Evolutionary conservation across 768 basidiomycete genomes (phyloP), one percentile per base, ranked within the genome.

Genomic region (Sporobolomyces phaffii): DNA sequence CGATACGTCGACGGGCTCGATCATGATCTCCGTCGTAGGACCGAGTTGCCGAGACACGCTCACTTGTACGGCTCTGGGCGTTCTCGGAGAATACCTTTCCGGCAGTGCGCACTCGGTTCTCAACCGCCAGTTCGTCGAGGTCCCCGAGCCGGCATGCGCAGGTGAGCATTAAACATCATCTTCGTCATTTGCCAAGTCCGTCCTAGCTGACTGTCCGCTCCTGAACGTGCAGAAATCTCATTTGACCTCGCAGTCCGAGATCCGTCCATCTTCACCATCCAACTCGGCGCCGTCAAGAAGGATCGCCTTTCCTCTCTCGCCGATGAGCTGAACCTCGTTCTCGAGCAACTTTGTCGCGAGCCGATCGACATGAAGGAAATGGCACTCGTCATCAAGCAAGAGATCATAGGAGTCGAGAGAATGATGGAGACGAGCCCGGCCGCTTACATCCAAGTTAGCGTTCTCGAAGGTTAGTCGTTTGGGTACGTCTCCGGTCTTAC

Each of bases 331-430:
- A 83, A 82, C 70, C 79, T 78, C 1, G 89, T 87, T 73, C 79
- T 99, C 49, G 76, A 81, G 69, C 83, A 84, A 40, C 87, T 97
- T 59, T 83, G 82, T 17, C 73, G 81, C 20, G 83, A 86, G 57
- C 91, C 89, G 6, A 80, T 98, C 50, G 90, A 98, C 77, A 90
- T 94, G 87, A 81, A 85, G 33, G 81, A 92, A 18, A 94, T 99
- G 86, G 77, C 78, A 20, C 86, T 89, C 84, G 81, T 93, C 29
- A 84, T 99, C 47, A 83, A 86, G 69, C 81, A 91, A 63, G 90
- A 94, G 24, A 31, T 22, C 1, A 41, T 72, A 13, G 22, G 90
- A 87, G 79, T 93, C 38, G 86, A 87, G 62, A 89, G 88, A 77
- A 86, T 82, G 77, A 78, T 91, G 15, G 90, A 93, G 77, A 86